phyloP scores from a whole-genome alignment of 768 basidiomycete species.

The Amanita exitialis region DNA sequence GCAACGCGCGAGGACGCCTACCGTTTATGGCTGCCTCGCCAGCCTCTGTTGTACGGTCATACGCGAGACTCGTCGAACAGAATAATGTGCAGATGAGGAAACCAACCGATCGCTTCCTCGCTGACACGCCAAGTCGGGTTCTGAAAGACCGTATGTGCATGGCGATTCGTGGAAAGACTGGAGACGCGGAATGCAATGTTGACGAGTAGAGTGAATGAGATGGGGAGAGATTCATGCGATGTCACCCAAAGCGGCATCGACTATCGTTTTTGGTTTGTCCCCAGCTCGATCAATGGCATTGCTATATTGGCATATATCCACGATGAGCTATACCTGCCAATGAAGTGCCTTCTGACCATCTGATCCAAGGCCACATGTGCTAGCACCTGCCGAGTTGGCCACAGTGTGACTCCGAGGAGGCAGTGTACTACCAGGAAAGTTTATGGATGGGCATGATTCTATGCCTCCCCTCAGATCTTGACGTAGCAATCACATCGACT shows the following conservation, averaged over 20 bases:
- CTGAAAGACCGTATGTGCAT: neutral
- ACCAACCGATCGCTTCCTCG: too few species aligned
- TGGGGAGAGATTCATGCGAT: neutral
- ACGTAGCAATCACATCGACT: too few species aligned
- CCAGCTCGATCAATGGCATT: neutral
- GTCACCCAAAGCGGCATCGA: neutral
- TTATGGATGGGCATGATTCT: too few species aligned
- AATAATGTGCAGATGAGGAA: neutral
- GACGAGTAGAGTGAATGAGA: too few species aligned
- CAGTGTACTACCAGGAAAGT: too few species aligned
- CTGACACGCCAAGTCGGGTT: neutral
- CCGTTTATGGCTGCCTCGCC: constrained; percentile 27
- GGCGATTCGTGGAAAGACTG: neutral
- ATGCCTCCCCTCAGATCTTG: too few species aligned
- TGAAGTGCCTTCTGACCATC: neutral
- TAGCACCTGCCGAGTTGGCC: neutral
- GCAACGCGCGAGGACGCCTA: constrained; percentile 9
- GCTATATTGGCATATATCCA: neutral
- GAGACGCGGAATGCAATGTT: neutral
- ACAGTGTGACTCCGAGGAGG: too few species aligned
- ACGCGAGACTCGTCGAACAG: constrained; percentile 8
- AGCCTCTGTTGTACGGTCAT: constrained; percentile 23
- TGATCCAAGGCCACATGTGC: neutral
- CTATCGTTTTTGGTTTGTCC: neutral
- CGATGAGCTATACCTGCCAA: neutral